Percentiles rank a stretch among this genome's conserved stretches.
phyloP scores from a whole-genome alignment of 306 rosid species.

The Senna siamea region DNA sequence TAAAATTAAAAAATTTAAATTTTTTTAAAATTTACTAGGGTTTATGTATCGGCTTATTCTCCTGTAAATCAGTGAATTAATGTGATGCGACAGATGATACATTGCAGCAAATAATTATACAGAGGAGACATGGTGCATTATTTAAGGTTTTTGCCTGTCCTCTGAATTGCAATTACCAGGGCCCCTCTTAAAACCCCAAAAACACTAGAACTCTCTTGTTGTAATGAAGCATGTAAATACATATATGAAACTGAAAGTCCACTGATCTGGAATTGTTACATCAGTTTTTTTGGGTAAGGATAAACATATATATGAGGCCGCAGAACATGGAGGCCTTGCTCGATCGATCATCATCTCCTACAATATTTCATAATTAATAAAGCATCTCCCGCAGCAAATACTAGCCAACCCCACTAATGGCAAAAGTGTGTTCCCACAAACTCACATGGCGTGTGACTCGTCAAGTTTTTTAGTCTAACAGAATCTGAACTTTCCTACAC shows the following conservation, averaged over 20 bases:
- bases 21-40: too few relatives aligned
- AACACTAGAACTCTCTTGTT: not conserved
- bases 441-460: slow-evolving; percentile 49
- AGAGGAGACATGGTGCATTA: not conserved
- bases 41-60: too few relatives aligned
- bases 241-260: too few relatives aligned
- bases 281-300: not conserved
- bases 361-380: slow-evolving; percentile 22
- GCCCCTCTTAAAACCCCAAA: not conserved
- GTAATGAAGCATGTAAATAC: too few relatives aligned
- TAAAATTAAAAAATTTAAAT: too few relatives aligned
- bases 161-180: not conserved
- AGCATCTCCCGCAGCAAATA: slow-evolving; percentile 3
- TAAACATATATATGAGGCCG: not conserved
- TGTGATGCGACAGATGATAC: slow-evolving; percentile 7
- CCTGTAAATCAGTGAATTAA: not conserved
- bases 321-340: not conserved
- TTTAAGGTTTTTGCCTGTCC: not conserved
- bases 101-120: not conserved
- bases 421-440: slow-evolving; percentile 41
- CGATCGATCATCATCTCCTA: not conserved
- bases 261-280: not conserved
- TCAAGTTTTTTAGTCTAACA: slow-evolving; percentile 43
- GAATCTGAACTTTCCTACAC: slow-evolving; percentile 43
- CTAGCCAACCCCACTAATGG: slow-evolving; percentile 36